Evolutionary conservation across 352 stramenopile species (phyloP).

Genomic region (Globisporangium nagaii): DNA sequence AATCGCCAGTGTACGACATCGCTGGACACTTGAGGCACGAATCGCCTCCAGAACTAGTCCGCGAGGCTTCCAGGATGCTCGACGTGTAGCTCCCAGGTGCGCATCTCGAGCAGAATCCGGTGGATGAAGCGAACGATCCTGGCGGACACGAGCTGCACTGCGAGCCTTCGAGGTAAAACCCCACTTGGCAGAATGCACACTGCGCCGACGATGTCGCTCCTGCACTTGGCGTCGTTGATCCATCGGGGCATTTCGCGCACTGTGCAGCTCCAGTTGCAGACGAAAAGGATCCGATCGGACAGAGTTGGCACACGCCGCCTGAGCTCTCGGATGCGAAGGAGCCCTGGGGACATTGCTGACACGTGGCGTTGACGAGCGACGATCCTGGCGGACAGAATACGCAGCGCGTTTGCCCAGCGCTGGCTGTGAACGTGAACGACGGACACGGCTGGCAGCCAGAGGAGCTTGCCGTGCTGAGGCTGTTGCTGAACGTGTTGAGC

Average conservation of each 20-base stretch:
- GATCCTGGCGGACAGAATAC: slow-evolving; percentile 23
- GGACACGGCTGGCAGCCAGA: slow-evolving; percentile 29
- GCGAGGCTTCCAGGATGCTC: background rate
- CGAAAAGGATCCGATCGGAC: slow-evolving; percentile 35
- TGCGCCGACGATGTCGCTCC: slow-evolving; percentile 17
- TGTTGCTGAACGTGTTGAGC: slow-evolving; percentile 36
- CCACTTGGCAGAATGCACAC: slow-evolving; percentile 29
- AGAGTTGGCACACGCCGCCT: slow-evolving; percentile 33
- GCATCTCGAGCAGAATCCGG: slow-evolving; percentile 35
- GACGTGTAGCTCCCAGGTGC: slow-evolving; percentile 34
- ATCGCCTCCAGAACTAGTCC: slow-evolving; percentile 11
- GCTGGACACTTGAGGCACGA: slow-evolving; percentile 38
- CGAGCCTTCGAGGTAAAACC: slow-evolving; percentile 25
- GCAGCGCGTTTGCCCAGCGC: slow-evolving; percentile 26
- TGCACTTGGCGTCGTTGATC: slow-evolving; percentile 21
- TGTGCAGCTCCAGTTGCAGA: slow-evolving; percentile 9
- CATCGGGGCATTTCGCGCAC: slow-evolving; percentile 29
- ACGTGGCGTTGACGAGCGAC: slow-evolving; percentile 15
- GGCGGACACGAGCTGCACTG: slow-evolving; percentile 19
- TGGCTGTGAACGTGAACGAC: slow-evolving; percentile 27
- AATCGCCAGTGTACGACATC: slow-evolving; percentile 24
- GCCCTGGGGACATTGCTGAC: slow-evolving; percentile 30
- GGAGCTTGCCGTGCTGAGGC: slow-evolving; percentile 12
- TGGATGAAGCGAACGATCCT: slow-evolving; percentile 17
- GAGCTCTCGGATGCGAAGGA: slow-evolving; percentile 24